Base-by-base conservation (phyloP, 75 land plant genomes). In the Pinus albicaulis region DNA sequence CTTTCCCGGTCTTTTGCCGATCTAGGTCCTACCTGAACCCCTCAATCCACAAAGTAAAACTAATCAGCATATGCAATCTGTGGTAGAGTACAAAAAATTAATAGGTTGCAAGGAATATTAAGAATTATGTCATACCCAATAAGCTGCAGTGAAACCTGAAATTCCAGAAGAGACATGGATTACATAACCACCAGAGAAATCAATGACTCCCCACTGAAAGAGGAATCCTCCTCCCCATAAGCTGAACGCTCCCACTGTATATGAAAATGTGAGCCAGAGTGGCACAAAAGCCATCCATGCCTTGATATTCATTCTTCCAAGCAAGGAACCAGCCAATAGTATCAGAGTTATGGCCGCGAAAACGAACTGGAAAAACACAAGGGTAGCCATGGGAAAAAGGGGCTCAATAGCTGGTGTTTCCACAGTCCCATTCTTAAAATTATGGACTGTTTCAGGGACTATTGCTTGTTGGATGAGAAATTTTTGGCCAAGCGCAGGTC, bases 241-340 rank as follows among this genome's bases (percentile, higher is more conserved):
- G 60, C 78, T 74, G 56, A 80, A 83, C 15, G 85, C 85, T 16
- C 85, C 85, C 5, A 83, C 73, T 15, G 85, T 83, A 72, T 83
- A 83, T 12, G 85, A 83, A 65, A 83, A 83, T 3, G 78, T 83
- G 41, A 72, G 74, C 92, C 92, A 90, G 34, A 89, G 80, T 10
- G 92, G 92, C 60, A 90, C 92, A 74, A 90, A 90, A 12, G 79
- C 52, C 92, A 90, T 90, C 92, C 92, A 90, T 11, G 92, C 92
- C 56, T 57, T 63, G 72, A 90, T 77, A 70, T 88, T 88, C 92
- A 90, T 90, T 55, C 92, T 58, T 56, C 88, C 92, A 14, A 90
- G 85, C 64, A 90, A 38, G 13, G 92, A 72, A 17, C 92, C 92
- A 4, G 92, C 92, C 15, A 90, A 1, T 22, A 90, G 76, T 11